Evolutionary conservation across 2,329 filamentous ascomycete species (phyloP).

Genomic region (Ophiostoma triangulosporum): DNA sequence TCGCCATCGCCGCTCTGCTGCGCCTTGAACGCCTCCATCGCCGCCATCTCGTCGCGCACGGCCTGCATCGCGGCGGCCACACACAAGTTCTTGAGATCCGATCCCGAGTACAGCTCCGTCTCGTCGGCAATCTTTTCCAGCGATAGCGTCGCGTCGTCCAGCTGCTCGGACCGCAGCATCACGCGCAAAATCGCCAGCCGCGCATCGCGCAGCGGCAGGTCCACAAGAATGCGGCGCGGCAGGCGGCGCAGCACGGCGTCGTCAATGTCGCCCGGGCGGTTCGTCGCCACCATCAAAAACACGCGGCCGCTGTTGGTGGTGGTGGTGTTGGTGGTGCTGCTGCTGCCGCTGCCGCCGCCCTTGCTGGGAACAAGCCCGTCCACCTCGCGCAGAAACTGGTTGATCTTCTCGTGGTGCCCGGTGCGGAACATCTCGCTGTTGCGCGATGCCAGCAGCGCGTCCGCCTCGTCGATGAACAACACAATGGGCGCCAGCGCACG

Average conservation of each 20-base stretch:
- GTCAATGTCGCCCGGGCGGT: conserved; percentile 88
- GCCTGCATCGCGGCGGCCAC: conserved; percentile 69
- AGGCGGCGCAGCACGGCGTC: conserved; percentile 70
- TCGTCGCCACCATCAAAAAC: conserved; percentile 97
- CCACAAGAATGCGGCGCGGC: conserved; percentile 58
- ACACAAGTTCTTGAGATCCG: conserved; percentile 70
- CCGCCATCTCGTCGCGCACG: conserved; percentile 55
- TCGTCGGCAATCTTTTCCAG: conserved; percentile 48
- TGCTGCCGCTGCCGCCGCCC: background rate
- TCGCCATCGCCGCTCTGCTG: no score
- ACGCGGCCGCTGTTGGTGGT: conserved; percentile 42
- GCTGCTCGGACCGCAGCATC: conserved; percentile 52
- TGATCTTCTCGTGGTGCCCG: conserved; percentile 78
- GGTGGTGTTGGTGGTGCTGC: background rate
- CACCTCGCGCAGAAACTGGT: conserved; percentile 95
- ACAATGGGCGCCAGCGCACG: conserved; percentile 85
- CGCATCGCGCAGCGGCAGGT: conserved; percentile 51
- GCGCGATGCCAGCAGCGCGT: conserved; percentile 76
- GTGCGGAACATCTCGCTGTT: conserved; percentile 50
- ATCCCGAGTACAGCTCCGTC: conserved; percentile 69
- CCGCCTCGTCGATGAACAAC: conserved; percentile 94
- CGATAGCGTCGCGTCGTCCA: conserved; percentile 44
- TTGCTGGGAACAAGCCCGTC: conserved; percentile 61
- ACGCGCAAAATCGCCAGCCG: conserved; percentile 51
- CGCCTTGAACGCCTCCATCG: conserved; percentile 39